Conservation (phyloP, 371 early-diverging fungal genomes). For the Rhizopus sp. region DNA sequence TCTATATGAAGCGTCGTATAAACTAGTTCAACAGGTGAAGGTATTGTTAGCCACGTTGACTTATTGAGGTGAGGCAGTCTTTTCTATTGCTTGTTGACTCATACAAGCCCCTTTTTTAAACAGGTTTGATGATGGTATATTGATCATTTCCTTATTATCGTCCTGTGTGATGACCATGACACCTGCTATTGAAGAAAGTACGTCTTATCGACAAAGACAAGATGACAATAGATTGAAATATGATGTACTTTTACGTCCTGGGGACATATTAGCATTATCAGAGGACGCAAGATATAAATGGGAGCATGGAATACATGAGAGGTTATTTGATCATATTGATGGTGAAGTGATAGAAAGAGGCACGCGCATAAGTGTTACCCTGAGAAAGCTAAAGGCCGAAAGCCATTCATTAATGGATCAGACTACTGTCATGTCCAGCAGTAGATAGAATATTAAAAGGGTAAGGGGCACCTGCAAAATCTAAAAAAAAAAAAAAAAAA, state of each 20-base stretch:
- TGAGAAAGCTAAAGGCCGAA: conserved; percentile 29
- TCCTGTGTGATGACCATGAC: conserved; percentile 50
- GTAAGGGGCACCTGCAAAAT: no score
- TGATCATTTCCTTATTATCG: conserved; percentile 43
- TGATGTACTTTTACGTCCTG: conserved; percentile 37
- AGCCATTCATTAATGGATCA: no score
- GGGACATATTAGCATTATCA: conserved; percentile 40
- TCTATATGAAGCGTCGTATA: background rate
- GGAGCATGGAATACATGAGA: conserved; percentile 47
- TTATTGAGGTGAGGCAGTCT: conserved; percentile 29
- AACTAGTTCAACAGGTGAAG: conserved; percentile 28
- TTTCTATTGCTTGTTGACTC: background rate
- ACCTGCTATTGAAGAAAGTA: conserved; percentile 15
- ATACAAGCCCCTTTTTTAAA: background rate
- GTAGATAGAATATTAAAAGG: conserved; percentile 9
- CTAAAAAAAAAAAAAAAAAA: no score
- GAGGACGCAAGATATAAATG: conserved; percentile 43
- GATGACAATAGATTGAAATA: conserved; percentile 1
- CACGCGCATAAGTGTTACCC: conserved; percentile 44
- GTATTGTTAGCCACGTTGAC: conserved; percentile 48
- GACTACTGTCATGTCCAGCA: no score
- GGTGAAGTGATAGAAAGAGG: conserved; percentile 37
- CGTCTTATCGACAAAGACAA: background rate
- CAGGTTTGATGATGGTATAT: conserved; percentile 51
- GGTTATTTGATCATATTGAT: conserved; percentile 23